Conservation (phyloP, 495 filamentous ascomycete species). For the Penicillium riverlandense region DNA sequence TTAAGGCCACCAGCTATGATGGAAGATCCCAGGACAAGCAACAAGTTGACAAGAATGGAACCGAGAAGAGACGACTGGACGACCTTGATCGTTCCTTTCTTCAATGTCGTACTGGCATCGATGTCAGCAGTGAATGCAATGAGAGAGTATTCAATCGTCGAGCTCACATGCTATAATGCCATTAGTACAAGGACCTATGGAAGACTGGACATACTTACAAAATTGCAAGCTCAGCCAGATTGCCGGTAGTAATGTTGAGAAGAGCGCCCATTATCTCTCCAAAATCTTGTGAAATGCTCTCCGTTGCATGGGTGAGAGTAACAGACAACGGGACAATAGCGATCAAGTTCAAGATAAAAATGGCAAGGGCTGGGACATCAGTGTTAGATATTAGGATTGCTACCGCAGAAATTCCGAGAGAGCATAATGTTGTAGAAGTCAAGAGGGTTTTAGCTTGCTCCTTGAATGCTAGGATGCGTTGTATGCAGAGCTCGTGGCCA, state of each 20-base stretch:
- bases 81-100: constrained; percentile 13
- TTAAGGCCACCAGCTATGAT: constrained; percentile 3
- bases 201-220: constrained; percentile 11
- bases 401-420: no score
- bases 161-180: not conserved
- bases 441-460: no score
- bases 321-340: constrained; percentile 19
- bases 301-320: constrained; percentile 17
- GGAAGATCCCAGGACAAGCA: constrained; percentile 15
- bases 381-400: no score
- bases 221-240: constrained; percentile 11
- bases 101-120: no score
- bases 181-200: not conserved
- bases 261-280: constrained; percentile 17
- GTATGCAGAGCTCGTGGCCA: no score
- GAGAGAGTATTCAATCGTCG: not conserved
- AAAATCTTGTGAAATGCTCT: constrained; percentile 11
- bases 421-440: no score
- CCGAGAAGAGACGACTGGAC: constrained; percentile 22
- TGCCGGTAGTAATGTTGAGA: constrained; percentile 22
- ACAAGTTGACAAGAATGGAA: constrained; percentile 9
- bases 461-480: no score
- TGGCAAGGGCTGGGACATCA: no score
- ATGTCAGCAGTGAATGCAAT: constrained; percentile 15
- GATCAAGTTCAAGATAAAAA: constrained; percentile 19